Base-by-base conservation (phyloP, 164 flowering plant genomes). In the Chimonanthus praecox region DNA sequence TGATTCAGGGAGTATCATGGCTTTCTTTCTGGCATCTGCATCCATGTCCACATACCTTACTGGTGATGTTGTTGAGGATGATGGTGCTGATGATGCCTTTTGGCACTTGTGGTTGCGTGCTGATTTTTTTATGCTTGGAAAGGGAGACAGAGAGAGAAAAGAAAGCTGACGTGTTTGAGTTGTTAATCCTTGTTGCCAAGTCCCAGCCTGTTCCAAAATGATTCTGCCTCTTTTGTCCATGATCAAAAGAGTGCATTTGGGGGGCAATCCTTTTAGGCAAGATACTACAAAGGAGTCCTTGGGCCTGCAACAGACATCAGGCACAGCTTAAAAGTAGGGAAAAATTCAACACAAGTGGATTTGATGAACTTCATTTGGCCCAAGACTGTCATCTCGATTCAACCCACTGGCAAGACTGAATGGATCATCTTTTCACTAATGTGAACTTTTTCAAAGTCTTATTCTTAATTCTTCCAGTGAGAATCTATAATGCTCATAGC, bases 231-330 rank as follows among this genome's bases (percentile, higher is more conserved):
- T 73, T 65, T 54, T 77, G 72, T 81, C 82, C 71, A 82, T 75
- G 8, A 84, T 76, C 58, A 86, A 58, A 75, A 86, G 83, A 51
- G 80, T 69, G 79, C 88, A 84, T 44, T 83, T 80, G 5, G 83
- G 83, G 47, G 85, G 88, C 74, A 86, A 64, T 44, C 69, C 64
- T 71, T 78, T 84, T 65, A 84, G 70, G 79, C 72, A 81, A 71
- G 71, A 72, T 58, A 67, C 44, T 15, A 83, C 70, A 5, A 66
- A 66, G n/a, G 80, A 68, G 33, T 77, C 74, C 16, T 80, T 71
- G 4, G 79, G 82, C 78, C 88, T 86, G 80, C 78, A 73, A 13
- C 44, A 62, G 9, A 67, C 13, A 20, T 3, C 67, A 7, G 33
- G 33, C 33, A 33, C 33, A 33, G 33, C 33, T 33, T 33, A 33